A percentile compares a stretch with the other conserved stretches of the same genome.
Conservation (phyloP, 208 protist species). For the Trypanosoma scelopori region DNA sequence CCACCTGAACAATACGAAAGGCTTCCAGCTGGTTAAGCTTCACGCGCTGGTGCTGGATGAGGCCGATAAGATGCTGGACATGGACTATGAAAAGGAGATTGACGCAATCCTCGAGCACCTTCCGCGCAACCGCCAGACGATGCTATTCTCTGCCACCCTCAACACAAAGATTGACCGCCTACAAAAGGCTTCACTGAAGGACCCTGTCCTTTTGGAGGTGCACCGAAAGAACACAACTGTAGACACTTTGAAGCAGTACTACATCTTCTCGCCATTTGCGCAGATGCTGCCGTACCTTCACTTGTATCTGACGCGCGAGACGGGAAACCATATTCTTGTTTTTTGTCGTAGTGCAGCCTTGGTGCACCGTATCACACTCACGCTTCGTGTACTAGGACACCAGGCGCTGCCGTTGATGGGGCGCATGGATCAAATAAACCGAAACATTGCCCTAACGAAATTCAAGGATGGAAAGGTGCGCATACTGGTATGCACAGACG, state of each 20-base stretch:
- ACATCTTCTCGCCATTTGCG: slow-evolving; percentile 96
- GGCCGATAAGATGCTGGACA: slow-evolving; percentile 98
- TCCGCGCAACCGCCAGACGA: slow-evolving; percentile 90
- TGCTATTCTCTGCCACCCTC: slow-evolving; percentile 98
- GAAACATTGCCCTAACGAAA: slow-evolving; percentile 86
- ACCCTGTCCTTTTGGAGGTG: slow-evolving; percentile 97
- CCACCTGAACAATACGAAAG: slow-evolving; percentile 98
- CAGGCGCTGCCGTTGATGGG: slow-evolving; percentile 91
- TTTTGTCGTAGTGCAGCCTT: slow-evolving; percentile 91
- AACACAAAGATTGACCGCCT: slow-evolving; percentile 98
- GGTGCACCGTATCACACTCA: slow-evolving; percentile 89
- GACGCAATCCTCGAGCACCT: slow-evolving; percentile 94
- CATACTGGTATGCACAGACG: slow-evolving; percentile 92
- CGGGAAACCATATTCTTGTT: slow-evolving; percentile 89
- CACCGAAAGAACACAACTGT: slow-evolving; percentile 96
- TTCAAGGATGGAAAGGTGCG: slow-evolving; percentile 90
- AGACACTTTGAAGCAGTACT: slow-evolving; percentile 95
- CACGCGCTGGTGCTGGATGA: slow-evolving; percentile 98
- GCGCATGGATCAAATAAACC: slow-evolving; percentile 90
- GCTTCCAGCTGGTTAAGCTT: slow-evolving; percentile 95
- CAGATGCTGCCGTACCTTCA: slow-evolving; percentile 91
- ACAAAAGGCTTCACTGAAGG: slow-evolving; percentile 95
- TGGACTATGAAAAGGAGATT: slow-evolving; percentile 99
- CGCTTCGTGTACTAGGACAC: slow-evolving; percentile 89
- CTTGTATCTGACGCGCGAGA: slow-evolving; percentile 85